A percentile compares a stretch with the other conserved stretches of the same genome.
Conservation (phyloP, 805 yeast species). For the Myxozyma udenii region DNA sequence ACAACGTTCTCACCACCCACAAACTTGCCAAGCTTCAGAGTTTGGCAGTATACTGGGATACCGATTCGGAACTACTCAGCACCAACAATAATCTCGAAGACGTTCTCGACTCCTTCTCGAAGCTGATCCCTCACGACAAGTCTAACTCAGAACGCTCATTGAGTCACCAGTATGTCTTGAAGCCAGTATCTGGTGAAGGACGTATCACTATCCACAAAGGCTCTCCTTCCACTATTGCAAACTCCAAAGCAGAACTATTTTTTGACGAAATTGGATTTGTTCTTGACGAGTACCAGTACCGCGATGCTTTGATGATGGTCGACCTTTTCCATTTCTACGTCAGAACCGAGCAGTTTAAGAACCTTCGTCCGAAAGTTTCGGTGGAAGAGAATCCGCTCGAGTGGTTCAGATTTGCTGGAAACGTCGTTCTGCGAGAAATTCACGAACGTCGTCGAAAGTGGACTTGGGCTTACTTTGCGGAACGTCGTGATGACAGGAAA, state of each 20-base stretch:
- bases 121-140: constrained; percentile 8
- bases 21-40: constrained; percentile 57
- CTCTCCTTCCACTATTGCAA: constrained; percentile 59
- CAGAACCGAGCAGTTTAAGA: constrained; percentile 71
- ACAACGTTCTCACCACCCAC: constrained; percentile 61
- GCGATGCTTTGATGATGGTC: constrained; percentile 74
- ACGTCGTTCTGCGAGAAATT: constrained; percentile 72
- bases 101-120: constrained; percentile 13
- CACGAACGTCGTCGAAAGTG: constrained; percentile 76
- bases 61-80: constrained; percentile 52
- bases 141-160: constrained; percentile 15
- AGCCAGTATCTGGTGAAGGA: constrained; percentile 89
- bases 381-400: constrained; percentile 60
- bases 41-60: constrained; percentile 80
- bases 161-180: constrained; percentile 49
- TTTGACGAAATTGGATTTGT: constrained; percentile 89
- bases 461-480: constrained; percentile 82
- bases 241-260: constrained; percentile 66
- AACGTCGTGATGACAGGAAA: constrained; percentile 68
- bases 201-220: constrained; percentile 78
- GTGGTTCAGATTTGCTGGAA: constrained; percentile 82
- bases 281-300: constrained; percentile 79
- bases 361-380: constrained; percentile 57
- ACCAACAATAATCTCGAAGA: constrained; percentile 33
- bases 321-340: constrained; percentile 76